Conservation (phyloP, 176 grass and related monocot genomes). For the Pontederia paniculata region DNA sequence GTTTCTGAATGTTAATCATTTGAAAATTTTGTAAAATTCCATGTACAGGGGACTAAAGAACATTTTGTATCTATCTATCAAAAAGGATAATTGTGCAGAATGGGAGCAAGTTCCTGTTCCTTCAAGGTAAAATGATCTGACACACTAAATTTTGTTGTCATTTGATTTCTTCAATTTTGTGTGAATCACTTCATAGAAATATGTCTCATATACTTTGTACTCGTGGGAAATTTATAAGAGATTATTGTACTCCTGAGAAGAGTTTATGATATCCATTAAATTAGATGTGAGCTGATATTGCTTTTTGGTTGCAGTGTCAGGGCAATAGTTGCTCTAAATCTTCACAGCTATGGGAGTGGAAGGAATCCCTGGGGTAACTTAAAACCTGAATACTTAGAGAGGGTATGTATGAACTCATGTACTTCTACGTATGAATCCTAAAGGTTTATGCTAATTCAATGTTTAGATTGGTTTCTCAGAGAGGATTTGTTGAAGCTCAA, state of each 20-base stretch:
- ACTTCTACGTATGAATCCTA: slow-evolving; percentile 4
- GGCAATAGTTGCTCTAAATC: slow-evolving; percentile 91
- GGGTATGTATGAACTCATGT: slow-evolving; percentile 31
- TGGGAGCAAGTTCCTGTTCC: slow-evolving; percentile 78
- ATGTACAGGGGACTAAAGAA: slow-evolving; percentile 64
- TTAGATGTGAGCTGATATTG: background rate
- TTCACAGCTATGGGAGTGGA: slow-evolving; percentile 96
- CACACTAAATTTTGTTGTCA: too few relatives aligned
- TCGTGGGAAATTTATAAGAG: too few relatives aligned
- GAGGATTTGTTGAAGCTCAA: slow-evolving; percentile 91
- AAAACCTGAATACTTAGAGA: slow-evolving; percentile 95
- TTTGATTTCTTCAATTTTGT: background rate
- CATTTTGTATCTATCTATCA: slow-evolving; percentile 70
- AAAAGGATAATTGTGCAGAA: slow-evolving; percentile 67
- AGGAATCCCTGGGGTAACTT: slow-evolving; percentile 92
- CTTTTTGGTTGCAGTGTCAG: slow-evolving; percentile 58
- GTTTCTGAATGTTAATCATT: too few relatives aligned
- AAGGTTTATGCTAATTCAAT: background rate
- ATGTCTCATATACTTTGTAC: background rate
- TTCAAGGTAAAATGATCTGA: slow-evolving; percentile 41
- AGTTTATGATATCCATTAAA: background rate
- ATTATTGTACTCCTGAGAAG: background rate
- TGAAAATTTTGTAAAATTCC: background rate
- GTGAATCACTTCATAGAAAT: background rate
- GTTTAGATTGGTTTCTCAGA: slow-evolving; percentile 28